Conservation (phyloP, 2,329 filamentous ascomycete genomes). For the Aspergillus fischeri region DNA sequence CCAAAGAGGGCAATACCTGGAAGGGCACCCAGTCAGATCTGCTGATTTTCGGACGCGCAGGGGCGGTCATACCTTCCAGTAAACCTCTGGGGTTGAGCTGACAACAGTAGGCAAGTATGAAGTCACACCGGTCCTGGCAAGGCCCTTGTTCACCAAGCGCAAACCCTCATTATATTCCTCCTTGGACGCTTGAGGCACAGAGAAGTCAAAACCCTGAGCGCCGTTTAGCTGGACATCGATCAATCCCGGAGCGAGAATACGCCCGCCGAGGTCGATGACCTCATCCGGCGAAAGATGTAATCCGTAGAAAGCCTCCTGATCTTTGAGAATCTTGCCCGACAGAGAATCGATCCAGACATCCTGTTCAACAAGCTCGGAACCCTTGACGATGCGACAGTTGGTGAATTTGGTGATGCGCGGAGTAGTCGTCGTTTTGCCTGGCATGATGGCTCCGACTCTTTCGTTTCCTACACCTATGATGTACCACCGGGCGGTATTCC, state of each 20-base stretch:
- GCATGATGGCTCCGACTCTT: constrained; percentile 20
- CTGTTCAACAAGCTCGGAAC: constrained; percentile 62
- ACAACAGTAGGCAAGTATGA: constrained; percentile 77
- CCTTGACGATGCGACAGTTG: constrained; percentile 75
- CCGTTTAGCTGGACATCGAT: constrained; percentile 93
- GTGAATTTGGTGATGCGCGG: constrained; percentile 75
- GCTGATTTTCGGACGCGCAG: background rate
- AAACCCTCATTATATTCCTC: constrained; percentile 69
- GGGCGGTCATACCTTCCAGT: constrained; percentile 58
- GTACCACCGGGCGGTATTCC: background rate
- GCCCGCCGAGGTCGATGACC: constrained; percentile 73
- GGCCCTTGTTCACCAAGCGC: constrained; percentile 62
- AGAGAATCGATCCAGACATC: constrained; percentile 86
- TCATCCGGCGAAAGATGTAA: constrained; percentile 58
- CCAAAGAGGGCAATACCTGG: constrained; percentile 68
- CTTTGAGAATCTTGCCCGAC: constrained; percentile 76
- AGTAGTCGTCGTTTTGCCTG: constrained; percentile 30
- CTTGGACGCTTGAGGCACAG: constrained; percentile 63
- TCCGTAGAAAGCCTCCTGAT: constrained; percentile 55
- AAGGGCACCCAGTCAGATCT: background rate
- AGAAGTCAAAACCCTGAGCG: constrained; percentile 90
- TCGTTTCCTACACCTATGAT: background rate
- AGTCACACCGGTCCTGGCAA: constrained; percentile 78
- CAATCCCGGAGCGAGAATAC: constrained; percentile 78
- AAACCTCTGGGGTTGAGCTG: constrained; percentile 75